Percentiles rank a stretch among this genome's conserved stretches.
phyloP scores from a whole-genome alignment of 495 filamentous ascomycete genomes.

The Paragyromitra xinjiangensis region DNA sequence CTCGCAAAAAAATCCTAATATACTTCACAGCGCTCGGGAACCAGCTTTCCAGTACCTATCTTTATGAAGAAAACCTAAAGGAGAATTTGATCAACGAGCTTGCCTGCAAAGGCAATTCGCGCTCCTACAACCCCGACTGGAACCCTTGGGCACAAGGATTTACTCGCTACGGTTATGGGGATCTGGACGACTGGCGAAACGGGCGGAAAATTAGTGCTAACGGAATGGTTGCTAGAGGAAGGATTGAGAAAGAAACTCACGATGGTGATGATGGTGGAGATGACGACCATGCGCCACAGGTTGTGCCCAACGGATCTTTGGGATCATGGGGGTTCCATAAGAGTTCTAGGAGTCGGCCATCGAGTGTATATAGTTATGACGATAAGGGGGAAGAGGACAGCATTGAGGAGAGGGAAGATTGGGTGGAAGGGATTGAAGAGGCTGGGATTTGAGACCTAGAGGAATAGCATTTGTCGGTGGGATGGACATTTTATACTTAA shows the following conservation, averaged over 20 bases:
- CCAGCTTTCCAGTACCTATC: slow-evolving; percentile 36
- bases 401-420: not conserved
- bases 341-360: no score
- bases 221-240: slow-evolving; percentile 22
- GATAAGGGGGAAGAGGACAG: not conserved
- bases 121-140: slow-evolving; percentile 31
- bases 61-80: slow-evolving; percentile 22
- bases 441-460: no score
- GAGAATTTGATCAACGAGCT: slow-evolving; percentile 2
- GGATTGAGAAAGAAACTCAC: slow-evolving; percentile 6
- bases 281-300: not conserved
- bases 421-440: not conserved
- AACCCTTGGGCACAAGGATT: slow-evolving; percentile 41
- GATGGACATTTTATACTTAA: no score
- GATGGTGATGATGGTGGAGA: not conserved
- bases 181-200: slow-evolving; percentile 31
- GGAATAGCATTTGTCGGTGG: no score
- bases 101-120: not conserved
- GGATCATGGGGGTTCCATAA: not conserved
- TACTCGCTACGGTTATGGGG: slow-evolving; percentile 36
- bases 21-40: slow-evolving; percentile 33
- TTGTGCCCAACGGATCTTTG: not conserved
- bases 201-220: slow-evolving; percentile 35
- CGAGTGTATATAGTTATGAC: not conserved
- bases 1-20: slow-evolving; percentile 11